phyloP scores from a whole-genome alignment of 345 rosid species.

The Lepidium sativum region DNA sequence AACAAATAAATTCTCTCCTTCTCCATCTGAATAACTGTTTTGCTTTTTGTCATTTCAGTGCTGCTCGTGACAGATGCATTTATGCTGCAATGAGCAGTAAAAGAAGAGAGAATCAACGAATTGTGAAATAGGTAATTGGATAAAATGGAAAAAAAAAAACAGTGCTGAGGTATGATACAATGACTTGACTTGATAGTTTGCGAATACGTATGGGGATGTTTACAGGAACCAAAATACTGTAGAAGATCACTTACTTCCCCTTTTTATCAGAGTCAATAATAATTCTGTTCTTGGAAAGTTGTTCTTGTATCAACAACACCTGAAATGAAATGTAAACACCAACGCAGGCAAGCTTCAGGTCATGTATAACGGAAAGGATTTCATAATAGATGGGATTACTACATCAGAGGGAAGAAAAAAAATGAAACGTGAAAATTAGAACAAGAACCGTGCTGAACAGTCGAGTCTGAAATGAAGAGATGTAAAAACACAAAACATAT shows the following conservation, averaged over 20 bases:
- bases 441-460: not conserved
- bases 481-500: conserved; percentile 3
- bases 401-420: not conserved
- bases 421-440: not conserved
- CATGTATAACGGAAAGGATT: not conserved
- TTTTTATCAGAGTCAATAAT: conserved; percentile 87
- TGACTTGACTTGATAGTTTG: not conserved
- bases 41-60: conserved; percentile 77
- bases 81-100: conserved; percentile 40
- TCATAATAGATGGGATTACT: not conserved
- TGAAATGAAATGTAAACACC: conserved; percentile 34
- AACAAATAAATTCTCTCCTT: conserved; percentile 76
- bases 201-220: not conserved
- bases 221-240: not conserved
- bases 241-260: conserved; percentile 68
- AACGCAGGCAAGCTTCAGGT: conserved; percentile 1
- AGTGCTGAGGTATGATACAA: not conserved
- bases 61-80: conserved; percentile 95
- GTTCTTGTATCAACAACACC: conserved; percentile 94
- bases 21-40: conserved; percentile 84
- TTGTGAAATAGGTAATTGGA: not conserved
- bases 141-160: not conserved
- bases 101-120: conserved; percentile 6
- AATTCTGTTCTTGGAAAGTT: conserved; percentile 90
- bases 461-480: not conserved